Conservation (phyloP, 768 basidiomycete species). For the Suillus subaureus region DNA sequence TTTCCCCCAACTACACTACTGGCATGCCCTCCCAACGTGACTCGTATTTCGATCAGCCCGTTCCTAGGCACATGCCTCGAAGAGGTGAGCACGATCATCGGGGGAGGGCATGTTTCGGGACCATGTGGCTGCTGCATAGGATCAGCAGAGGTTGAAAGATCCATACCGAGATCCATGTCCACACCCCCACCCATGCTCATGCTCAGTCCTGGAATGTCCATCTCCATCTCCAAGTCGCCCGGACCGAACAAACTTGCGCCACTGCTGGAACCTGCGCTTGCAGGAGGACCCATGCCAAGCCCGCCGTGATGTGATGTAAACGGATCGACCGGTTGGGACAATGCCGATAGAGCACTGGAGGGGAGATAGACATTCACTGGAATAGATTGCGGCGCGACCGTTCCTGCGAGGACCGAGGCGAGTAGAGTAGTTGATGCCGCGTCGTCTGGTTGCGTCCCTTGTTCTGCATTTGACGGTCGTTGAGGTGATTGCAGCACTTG, state of each 20-base stretch:
- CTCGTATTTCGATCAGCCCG: constrained; percentile 65
- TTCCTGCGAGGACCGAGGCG: constrained; percentile 66
- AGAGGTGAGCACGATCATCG: constrained; percentile 64
- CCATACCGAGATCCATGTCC: constrained; percentile 33
- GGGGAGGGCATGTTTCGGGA: constrained; percentile 35
- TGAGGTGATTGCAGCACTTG: constrained; percentile 8
- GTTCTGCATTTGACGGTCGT: constrained; percentile 10
- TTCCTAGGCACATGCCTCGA: constrained; percentile 67
- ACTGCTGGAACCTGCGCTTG: constrained; percentile 24
- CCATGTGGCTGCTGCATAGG: neutral
- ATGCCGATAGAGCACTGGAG: constrained; percentile 30
- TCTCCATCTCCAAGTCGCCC: constrained; percentile 36
- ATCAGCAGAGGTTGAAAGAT: constrained; percentile 20
- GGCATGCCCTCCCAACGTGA: constrained; percentile 53
- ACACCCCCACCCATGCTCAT: constrained; percentile 36
- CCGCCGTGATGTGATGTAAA: constrained; percentile 19
- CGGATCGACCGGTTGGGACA: constrained; percentile 16
- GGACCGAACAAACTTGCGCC: constrained; percentile 32
- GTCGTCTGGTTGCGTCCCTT: constrained; percentile 28
- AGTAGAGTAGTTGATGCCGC: constrained; percentile 58
- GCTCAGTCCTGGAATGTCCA: constrained; percentile 37
- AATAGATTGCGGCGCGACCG: constrained; percentile 39
- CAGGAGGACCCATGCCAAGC: constrained; percentile 28
- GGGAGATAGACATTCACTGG: constrained; percentile 75
- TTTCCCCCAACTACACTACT: constrained; percentile 18